Evolutionary conservation across 495 filamentous ascomycete species (phyloP).

Genomic region (Aspergillus bridgeri): DNA sequence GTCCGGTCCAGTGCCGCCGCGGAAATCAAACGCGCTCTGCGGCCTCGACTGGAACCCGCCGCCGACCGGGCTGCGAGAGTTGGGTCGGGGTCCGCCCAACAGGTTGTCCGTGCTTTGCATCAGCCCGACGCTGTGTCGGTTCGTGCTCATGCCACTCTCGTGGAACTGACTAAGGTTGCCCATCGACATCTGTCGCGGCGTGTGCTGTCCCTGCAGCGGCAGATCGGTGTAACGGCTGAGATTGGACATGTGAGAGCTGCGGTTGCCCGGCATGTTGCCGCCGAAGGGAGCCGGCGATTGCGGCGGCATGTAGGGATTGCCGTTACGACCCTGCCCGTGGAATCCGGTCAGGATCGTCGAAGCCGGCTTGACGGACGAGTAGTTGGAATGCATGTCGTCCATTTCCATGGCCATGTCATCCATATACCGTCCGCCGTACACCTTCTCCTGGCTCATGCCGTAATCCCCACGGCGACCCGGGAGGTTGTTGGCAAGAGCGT

Average conservation of each 20-base stretch:
- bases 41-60: slow-evolving; percentile 52
- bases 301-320: slow-evolving; percentile 69
- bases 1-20: slow-evolving; percentile 58
- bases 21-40: slow-evolving; percentile 67
- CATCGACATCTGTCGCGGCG: slow-evolving; percentile 58
- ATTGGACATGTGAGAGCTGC: slow-evolving; percentile 56
- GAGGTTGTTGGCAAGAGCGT: slow-evolving; percentile 84
- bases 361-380: slow-evolving; percentile 90
- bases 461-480: slow-evolving; percentile 79
- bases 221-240: slow-evolving; percentile 53
- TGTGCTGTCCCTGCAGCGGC: slow-evolving; percentile 34
- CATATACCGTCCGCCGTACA: slow-evolving; percentile 52
- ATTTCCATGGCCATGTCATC: slow-evolving; percentile 75
- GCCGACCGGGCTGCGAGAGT: slow-evolving; percentile 52
- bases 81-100: slow-evolving; percentile 44
- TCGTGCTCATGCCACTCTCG: slow-evolving; percentile 43
- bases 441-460: slow-evolving; percentile 59
- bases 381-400: slow-evolving; percentile 96
- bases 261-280: slow-evolving; percentile 45
- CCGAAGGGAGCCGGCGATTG: slow-evolving; percentile 71
- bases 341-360: slow-evolving; percentile 90
- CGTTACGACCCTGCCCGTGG: slow-evolving; percentile 55
- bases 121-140: slow-evolving; percentile 45
- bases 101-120: slow-evolving; percentile 62
- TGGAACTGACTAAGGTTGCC: slow-evolving; percentile 58